Evolutionary conservation across 768 basidiomycete genomes (phyloP), one percentile per base, ranked within the genome.

Genomic region (Phylloporus sp.): DNA sequence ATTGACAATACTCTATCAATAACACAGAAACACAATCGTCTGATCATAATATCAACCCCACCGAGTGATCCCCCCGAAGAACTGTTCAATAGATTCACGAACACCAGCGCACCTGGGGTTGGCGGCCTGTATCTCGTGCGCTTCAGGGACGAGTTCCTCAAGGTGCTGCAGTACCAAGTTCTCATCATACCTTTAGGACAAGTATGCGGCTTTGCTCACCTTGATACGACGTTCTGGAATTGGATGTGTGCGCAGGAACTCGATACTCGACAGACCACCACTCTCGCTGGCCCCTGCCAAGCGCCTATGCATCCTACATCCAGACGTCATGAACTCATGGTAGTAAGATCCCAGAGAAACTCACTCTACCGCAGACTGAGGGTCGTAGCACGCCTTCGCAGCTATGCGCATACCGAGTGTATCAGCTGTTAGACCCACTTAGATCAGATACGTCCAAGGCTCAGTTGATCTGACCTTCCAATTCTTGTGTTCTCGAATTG

Each of bases 301-400:
- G 8, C 88, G 80, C 43, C 69, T 65, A 70, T 91, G 93, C 76
- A 94, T 79, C 56, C 88, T 90, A 42, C 28, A 44, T 49, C 18
- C 35, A 13, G 29, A 47, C 40, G n/a, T 49, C 29, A 44, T 27
- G 48, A 51, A 7, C 44, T 36, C 5, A 8, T 42, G 26, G 45
- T 2, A 29, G 13, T 20, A 4, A 43, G 20, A 16, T 9, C 3
- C 6, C 29, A 20, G 11, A 34, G 23, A 15, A 38, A 50, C 24
- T 59, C 60, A 93, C 91, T 78, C 76, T 12, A 88, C 82, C 4
- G 90, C 80, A 20, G 85, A 88, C 16, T 67, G 72, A 0, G 95
- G 94, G 62, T 97, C 80, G 65, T 82, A 97, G 70, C 95, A 98
- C 0, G 93, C 95, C 58, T 76, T 79, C 45, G 91, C 78, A 72